Conservation (phyloP, 805 yeast genomes). For the Starmerella vaccinii region DNA sequence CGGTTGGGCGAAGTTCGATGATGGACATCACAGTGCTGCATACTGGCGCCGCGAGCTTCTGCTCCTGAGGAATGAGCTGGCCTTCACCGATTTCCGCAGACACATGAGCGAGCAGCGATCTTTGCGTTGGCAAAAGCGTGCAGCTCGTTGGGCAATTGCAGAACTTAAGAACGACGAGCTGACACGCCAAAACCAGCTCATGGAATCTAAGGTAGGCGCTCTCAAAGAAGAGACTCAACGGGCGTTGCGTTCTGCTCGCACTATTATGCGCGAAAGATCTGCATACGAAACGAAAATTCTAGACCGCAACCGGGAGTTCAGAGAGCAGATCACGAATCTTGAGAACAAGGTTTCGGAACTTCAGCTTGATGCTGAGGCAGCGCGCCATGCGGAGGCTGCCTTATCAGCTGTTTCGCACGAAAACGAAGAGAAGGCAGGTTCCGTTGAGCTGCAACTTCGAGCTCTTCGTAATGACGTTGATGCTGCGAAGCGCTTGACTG, state of each 20-base stretch:
- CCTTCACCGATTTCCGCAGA: slow-evolving; percentile 46
- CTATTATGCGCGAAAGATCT: slow-evolving; percentile 30
- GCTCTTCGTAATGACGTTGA: slow-evolving; percentile 8
- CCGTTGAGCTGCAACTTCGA: slow-evolving; percentile 18
- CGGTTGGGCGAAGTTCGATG: slow-evolving; percentile 4
- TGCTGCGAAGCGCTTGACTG: neutral
- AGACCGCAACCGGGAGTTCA: slow-evolving; percentile 29
- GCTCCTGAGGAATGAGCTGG: slow-evolving; percentile 49
- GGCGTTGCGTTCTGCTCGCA: slow-evolving; percentile 29
- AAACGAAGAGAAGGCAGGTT: slow-evolving; percentile 26
- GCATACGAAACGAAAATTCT: slow-evolving; percentile 32
- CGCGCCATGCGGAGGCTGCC: slow-evolving; percentile 27
- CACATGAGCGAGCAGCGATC: slow-evolving; percentile 37
- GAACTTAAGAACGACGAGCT: slow-evolving; percentile 29
- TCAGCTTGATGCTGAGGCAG: slow-evolving; percentile 25
- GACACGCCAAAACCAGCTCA: slow-evolving; percentile 25
- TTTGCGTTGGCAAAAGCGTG: slow-evolving; percentile 31
- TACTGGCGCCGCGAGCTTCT: slow-evolving; percentile 42
- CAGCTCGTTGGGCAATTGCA: slow-evolving; percentile 26
- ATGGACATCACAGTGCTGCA: slow-evolving; percentile 12
- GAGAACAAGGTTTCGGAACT: slow-evolving; percentile 24
- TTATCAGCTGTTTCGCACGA: slow-evolving; percentile 29
- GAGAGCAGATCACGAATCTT: slow-evolving; percentile 24
- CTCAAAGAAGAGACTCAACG: slow-evolving; percentile 28
- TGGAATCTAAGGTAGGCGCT: slow-evolving; percentile 25